Evolutionary conservation across 2,329 filamentous ascomycete genomes (phyloP).

Genomic region (Pseudogymnoascus pannorum): DNA sequence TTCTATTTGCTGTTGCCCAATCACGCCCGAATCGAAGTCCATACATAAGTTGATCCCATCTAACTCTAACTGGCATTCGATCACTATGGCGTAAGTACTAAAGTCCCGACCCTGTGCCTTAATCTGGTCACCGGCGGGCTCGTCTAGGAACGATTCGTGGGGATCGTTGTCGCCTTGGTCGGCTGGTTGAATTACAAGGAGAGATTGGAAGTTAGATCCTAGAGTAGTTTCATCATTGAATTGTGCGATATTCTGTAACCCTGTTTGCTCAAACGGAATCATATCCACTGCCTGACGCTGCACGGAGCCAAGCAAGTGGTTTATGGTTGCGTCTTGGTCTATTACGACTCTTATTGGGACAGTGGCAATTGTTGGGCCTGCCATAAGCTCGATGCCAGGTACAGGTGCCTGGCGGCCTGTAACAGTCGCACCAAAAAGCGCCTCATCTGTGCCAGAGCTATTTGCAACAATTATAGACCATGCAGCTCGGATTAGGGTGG

Average conservation of each 20-base stretch:
- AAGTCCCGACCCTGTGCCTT: neutral
- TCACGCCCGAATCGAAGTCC: slow-evolving; percentile 4
- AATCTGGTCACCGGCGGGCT: neutral
- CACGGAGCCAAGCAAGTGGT: neutral
- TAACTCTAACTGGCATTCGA: neutral
- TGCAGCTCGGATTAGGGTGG: slow-evolving; percentile 34
- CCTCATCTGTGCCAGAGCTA: slow-evolving; percentile 31
- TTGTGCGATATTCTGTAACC: slow-evolving; percentile 18
- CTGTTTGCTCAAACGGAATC: slow-evolving; percentile 44
- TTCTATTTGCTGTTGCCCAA: neutral
- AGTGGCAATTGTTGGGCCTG: slow-evolving; percentile 37
- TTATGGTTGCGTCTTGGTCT: slow-evolving; percentile 1
- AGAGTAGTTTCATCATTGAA: slow-evolving; percentile 13
- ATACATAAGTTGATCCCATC: slow-evolving; percentile 5
- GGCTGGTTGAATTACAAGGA: slow-evolving; percentile 20
- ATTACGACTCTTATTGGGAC: slow-evolving; percentile 31
- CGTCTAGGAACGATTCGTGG: neutral
- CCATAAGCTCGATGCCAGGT: slow-evolving; percentile 33
- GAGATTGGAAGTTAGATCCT: slow-evolving; percentile 19
- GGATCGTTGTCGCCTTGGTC: neutral
- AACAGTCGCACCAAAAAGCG: slow-evolving; percentile 35
- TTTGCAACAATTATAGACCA: slow-evolving; percentile 33
- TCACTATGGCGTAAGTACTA: slow-evolving; percentile 6
- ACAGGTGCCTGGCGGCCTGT: slow-evolving; percentile 34
- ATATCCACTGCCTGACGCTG: slow-evolving; percentile 34